Conservation (phyloP, 805 yeast genomes). For the Kodamaea hsintzibuensis region DNA sequence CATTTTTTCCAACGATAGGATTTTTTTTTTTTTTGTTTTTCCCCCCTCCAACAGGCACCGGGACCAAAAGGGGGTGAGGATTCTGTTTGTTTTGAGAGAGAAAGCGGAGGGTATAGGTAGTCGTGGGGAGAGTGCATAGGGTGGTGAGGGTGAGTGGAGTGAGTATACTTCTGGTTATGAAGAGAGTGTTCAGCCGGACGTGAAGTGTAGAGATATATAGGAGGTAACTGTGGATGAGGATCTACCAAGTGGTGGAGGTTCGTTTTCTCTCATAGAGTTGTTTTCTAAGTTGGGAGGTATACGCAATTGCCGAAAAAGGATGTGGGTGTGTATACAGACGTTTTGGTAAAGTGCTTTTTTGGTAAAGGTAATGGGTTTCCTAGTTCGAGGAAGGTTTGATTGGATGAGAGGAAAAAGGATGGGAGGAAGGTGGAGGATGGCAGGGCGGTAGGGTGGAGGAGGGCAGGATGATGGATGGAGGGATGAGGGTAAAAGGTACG, state of each 20-base stretch:
- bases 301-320: background rate
- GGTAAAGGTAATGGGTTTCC: background rate
- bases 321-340: background rate
- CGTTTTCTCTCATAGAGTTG: background rate
- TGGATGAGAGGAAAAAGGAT: background rate
- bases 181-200: no score
- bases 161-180: no score
- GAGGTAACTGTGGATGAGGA: no score
- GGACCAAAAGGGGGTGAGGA: background rate
- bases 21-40: no score
- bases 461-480: no score
- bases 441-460: background rate
- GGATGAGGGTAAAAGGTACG: no score
- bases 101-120: background rate
- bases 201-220: no score
- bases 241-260: no score
- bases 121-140: background rate
- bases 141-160: background rate
- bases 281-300: background rate
- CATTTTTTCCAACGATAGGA: constrained; percentile 1
- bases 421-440: background rate
- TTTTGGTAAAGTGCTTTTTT: background rate
- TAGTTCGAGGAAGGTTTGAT: background rate
- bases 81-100: background rate
- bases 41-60: background rate